phyloP scores from a whole-genome alignment of 805 yeast species.

The Myxozyma lipomycoides region DNA sequence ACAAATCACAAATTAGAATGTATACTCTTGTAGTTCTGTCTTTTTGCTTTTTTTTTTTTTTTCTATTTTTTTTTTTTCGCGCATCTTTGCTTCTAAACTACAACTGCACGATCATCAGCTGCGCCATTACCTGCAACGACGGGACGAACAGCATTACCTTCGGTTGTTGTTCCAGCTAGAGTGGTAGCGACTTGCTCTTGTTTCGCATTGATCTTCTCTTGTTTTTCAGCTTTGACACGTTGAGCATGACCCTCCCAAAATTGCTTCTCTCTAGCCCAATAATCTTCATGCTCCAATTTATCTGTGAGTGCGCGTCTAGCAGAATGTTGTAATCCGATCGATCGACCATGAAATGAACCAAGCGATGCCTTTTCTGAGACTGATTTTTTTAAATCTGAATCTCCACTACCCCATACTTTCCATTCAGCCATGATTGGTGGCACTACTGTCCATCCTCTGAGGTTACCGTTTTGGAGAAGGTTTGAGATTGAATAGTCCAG shows the following conservation, averaged over 20 bases:
- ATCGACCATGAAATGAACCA: background rate
- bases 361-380: background rate
- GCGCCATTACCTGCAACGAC: too few relatives aligned
- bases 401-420: slow-evolving; percentile 18
- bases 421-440: slow-evolving; percentile 19
- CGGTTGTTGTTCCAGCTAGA: too few relatives aligned
- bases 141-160: too few relatives aligned
- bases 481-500: slow-evolving; percentile 13
- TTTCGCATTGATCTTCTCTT: too few relatives aligned
- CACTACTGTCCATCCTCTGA: slow-evolving; percentile 10
- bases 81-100: too few relatives aligned
- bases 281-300: background rate
- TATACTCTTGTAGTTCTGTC: too few relatives aligned
- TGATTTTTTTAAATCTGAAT: slow-evolving; percentile 5
- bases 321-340: background rate
- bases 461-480: slow-evolving; percentile 12
- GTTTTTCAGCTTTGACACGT: background rate
- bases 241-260: background rate
- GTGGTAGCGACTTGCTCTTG: too few relatives aligned
- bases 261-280: background rate
- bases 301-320: background rate
- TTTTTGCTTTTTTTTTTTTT: too few relatives aligned
- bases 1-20: too few relatives aligned
- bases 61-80: too few relatives aligned
- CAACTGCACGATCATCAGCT: too few relatives aligned